phyloP scores from a whole-genome alignment of 768 basidiomycete species.

The Pleurotus salmoneostramineus region DNA sequence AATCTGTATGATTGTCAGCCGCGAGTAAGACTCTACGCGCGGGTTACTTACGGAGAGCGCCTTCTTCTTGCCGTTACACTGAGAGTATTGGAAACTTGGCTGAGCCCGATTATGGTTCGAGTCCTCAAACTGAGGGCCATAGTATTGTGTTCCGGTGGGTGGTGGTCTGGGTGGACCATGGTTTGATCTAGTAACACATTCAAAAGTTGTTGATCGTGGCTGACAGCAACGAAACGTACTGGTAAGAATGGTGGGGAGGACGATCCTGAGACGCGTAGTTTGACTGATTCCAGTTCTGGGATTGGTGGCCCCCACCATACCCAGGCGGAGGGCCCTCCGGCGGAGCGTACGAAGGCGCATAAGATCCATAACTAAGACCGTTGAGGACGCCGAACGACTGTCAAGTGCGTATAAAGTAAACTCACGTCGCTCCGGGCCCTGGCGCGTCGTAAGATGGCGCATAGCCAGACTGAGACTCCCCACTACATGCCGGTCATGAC shows the following conservation, averaged over 20 bases:
- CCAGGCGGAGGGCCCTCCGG: neutral
- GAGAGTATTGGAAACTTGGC: slow-evolving; percentile 81
- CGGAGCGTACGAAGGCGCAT: neutral
- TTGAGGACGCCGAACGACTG: neutral
- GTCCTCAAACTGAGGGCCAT: slow-evolving; percentile 54
- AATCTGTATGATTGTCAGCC: slow-evolving; percentile 42
- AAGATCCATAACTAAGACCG: neutral
- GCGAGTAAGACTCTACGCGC: neutral
- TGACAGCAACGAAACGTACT: neutral
- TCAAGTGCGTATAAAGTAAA: no score
- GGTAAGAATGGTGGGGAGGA: neutral
- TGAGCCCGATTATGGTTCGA: slow-evolving; percentile 42
- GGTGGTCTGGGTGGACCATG: slow-evolving; percentile 51
- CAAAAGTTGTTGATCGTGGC: neutral
- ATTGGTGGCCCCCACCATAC: neutral
- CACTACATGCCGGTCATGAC: neutral
- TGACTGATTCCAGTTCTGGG: neutral
- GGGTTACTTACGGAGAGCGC: slow-evolving; percentile 69
- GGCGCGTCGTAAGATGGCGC: neutral
- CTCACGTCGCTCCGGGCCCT: neutral
- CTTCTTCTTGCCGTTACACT: slow-evolving; percentile 84
- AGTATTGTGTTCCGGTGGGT: slow-evolving; percentile 54
- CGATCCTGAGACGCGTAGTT: neutral
- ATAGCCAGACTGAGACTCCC: neutral
- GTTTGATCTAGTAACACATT: slow-evolving; percentile 8